Conservation (phyloP, 352 stramenopile genomes). For the Phytophthora pseudosyringae region DNA sequence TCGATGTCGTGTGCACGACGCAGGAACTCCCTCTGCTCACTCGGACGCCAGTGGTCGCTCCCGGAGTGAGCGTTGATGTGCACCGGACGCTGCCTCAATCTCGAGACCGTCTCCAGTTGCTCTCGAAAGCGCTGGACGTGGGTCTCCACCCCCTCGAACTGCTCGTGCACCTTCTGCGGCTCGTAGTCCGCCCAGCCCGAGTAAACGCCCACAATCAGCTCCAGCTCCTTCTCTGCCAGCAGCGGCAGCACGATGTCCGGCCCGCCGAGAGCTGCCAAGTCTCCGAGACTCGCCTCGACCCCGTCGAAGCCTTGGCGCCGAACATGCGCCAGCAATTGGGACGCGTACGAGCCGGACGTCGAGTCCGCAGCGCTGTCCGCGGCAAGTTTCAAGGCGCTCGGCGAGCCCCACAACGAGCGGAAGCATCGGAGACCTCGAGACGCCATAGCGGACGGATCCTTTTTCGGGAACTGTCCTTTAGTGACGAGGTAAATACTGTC, state of each 20-base stretch:
- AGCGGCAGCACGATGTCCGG: constrained; percentile 41
- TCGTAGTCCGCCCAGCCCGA: constrained; percentile 80
- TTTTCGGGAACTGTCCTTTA: constrained; percentile 20
- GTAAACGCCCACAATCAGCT: constrained; percentile 74
- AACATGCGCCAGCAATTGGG: constrained; percentile 46
- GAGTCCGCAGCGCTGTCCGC: constrained; percentile 9
- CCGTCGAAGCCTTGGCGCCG: constrained; percentile 62
- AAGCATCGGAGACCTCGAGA: constrained; percentile 46
- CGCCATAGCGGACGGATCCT: constrained; percentile 22
- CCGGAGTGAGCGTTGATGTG: constrained; percentile 72
- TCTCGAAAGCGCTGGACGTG: constrained; percentile 50
- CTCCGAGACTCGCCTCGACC: constrained; percentile 73
- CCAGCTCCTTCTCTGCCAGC: constrained; percentile 54
- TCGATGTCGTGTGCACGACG: constrained; percentile 56
- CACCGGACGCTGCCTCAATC: constrained; percentile 30
- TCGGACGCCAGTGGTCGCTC: constrained; percentile 56
- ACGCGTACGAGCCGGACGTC: constrained; percentile 33
- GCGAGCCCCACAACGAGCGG: constrained; percentile 66
- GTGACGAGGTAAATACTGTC: constrained; percentile 15
- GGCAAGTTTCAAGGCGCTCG: constrained; percentile 38
- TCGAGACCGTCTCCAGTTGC: constrained; percentile 47
- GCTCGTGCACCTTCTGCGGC: constrained; percentile 48
- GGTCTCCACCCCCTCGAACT: constrained; percentile 56
- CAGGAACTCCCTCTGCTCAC: constrained; percentile 59
- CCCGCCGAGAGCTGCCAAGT: constrained; percentile 61